These are phyloP conservation scores for Apocynum venetum DNA, from an alignment of 257 asterid species.

Conservation along the genomic window DNA sequence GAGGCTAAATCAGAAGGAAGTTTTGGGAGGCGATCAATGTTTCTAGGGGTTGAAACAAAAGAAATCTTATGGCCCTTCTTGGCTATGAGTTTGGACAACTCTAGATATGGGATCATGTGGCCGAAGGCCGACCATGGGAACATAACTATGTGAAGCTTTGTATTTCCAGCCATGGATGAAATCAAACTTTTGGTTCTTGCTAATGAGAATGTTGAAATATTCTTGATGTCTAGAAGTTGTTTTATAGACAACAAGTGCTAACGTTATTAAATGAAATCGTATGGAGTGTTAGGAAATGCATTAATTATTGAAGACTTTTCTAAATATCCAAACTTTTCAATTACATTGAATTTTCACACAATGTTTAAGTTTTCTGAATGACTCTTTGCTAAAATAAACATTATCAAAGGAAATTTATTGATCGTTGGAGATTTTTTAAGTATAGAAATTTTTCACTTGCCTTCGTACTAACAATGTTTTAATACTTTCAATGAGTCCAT, in stretches of 20 bases:
- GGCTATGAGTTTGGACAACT: conserved; percentile 32
- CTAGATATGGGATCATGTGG: conserved; percentile 32
- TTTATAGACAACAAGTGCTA: background rate
- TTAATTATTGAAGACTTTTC: too few relatives aligned
- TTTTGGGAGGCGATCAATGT: conserved; percentile 44
- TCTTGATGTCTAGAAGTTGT: background rate
- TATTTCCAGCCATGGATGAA: conserved; percentile 18
- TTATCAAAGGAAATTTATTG: too few relatives aligned
- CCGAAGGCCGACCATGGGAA: conserved; percentile 37
- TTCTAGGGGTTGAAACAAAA: conserved; percentile 30
- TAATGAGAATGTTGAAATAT: background rate
- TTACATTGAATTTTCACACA: too few relatives aligned
- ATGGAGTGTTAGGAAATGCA: too few relatives aligned
- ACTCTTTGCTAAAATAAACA: too few relatives aligned
- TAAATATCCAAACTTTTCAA: too few relatives aligned
- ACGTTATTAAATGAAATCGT: too few relatives aligned
- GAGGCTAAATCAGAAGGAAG: conserved; percentile 29
- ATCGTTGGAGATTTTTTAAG: too few relatives aligned
- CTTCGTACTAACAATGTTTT: too few relatives aligned
- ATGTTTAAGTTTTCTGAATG: too few relatives aligned
- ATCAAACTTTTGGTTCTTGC: background rate
- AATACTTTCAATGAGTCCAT: too few relatives aligned
- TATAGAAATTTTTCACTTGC: too few relatives aligned
- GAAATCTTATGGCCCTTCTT: conserved; percentile 31
- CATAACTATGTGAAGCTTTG: conserved; percentile 27